Conservation (phyloP, 2,329 filamentous ascomycete genomes). For the Lasiodiplodia sp. region DNA sequence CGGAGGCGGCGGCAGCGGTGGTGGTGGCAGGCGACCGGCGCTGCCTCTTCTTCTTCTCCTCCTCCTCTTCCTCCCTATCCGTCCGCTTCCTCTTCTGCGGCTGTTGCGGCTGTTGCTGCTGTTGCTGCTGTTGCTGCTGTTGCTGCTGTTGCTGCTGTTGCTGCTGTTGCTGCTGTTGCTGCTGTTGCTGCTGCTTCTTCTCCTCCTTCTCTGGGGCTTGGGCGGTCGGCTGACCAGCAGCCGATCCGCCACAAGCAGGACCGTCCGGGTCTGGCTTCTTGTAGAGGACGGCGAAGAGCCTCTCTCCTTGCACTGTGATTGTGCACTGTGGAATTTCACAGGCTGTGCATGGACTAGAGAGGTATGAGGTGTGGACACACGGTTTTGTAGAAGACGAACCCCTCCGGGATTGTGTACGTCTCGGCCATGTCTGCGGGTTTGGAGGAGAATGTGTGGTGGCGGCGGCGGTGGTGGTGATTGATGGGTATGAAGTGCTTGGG, state of each 20-base stretch:
- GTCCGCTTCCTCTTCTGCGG: no score
- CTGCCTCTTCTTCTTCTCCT: no score
- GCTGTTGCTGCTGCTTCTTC: no score
- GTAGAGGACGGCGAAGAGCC: neutral
- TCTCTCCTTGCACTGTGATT: neutral
- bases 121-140: no score
- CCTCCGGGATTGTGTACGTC: neutral
- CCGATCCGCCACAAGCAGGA: neutral
- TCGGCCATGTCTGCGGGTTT: neutral
- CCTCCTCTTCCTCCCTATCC: no score
- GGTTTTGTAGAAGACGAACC: neutral
- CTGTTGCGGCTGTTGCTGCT: no score
- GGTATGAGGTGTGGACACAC: neutral
- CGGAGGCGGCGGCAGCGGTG: no score
- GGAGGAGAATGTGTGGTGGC: neutral
- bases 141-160: no score
- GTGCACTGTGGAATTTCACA: neutral
- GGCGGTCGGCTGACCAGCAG: neutral
- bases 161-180: no score
- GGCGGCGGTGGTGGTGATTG: neutral
- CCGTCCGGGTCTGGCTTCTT: neutral
- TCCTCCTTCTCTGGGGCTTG: no score
- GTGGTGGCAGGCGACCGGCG: no score
- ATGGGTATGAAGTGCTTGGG: no score
- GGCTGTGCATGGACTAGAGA: neutral